phyloP scores from a whole-genome alignment of 495 filamentous ascomycete species.

The Aspergillus conjunctus region DNA sequence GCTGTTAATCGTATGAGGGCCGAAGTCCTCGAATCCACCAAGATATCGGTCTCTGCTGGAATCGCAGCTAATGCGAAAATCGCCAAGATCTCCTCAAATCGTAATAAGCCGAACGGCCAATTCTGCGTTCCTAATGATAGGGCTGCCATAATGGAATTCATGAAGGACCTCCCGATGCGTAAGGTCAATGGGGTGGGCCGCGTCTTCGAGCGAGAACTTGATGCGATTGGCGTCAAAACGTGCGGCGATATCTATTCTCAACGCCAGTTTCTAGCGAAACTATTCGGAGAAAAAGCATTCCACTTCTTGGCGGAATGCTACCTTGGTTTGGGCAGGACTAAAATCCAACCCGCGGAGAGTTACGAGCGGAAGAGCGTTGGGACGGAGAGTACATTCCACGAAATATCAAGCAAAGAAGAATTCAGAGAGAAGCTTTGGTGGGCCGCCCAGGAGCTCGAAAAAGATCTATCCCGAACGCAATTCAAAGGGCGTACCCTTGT shows the following conservation, averaged over 20 bases:
- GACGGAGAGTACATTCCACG: slow-evolving; percentile 89
- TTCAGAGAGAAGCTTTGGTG: slow-evolving; percentile 75
- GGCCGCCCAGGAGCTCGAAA: slow-evolving; percentile 85
- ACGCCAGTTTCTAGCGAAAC: slow-evolving; percentile 66
- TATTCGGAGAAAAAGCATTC: slow-evolving; percentile 91
- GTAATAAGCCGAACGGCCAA: slow-evolving; percentile 96
- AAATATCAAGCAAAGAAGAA: slow-evolving; percentile 67
- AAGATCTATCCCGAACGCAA: slow-evolving; percentile 75
- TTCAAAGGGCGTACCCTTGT: slow-evolving; percentile 89
- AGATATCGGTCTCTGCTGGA: slow-evolving; percentile 90
- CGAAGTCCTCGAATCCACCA: slow-evolving; percentile 73
- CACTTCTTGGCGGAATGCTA: slow-evolving; percentile 83
- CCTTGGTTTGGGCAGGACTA: slow-evolving; percentile 86
- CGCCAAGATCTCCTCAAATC: slow-evolving; percentile 92
- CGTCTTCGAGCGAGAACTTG: slow-evolving; percentile 90
- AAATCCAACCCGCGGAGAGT: slow-evolving; percentile 81
- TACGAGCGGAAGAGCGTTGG: slow-evolving; percentile 93
- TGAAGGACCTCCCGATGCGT: slow-evolving; percentile 76
- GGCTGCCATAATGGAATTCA: slow-evolving; percentile 76
- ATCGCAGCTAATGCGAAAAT: slow-evolving; percentile 92
- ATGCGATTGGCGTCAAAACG: slow-evolving; percentile 81
- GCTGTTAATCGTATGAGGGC: slow-evolving; percentile 73
- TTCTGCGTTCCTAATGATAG: slow-evolving; percentile 73
- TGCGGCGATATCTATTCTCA: slow-evolving; percentile 87
- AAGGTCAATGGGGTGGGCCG: slow-evolving; percentile 94